phyloP scores from a whole-genome alignment of 2,329 filamentous ascomycete species.

The Colletotrichum kahawae region DNA sequence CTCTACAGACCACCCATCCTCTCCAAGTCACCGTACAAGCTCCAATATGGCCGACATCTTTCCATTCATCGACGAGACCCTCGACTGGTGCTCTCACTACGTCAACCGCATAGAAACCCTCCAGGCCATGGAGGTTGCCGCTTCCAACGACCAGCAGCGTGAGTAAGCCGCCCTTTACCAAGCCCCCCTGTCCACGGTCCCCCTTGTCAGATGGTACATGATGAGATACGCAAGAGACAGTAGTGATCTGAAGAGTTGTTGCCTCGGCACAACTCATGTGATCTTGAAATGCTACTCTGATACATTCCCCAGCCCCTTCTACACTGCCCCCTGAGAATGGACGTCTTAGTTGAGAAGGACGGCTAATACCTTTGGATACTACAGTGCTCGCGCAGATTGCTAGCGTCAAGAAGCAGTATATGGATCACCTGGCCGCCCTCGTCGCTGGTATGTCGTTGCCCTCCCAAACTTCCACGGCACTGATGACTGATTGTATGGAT shows the following conservation, averaged over 20 bases:
- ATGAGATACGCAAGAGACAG: neutral
- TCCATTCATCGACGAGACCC: neutral
- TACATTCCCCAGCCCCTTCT: neutral
- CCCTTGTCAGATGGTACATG: neutral
- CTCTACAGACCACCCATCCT: neutral
- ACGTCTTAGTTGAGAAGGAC: fast-evolving
- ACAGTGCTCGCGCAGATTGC: neutral
- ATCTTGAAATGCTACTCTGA: neutral
- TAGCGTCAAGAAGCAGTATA: neutral
- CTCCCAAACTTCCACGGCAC: too few species aligned
- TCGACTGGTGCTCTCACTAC: neutral
- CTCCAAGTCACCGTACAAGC: neutral
- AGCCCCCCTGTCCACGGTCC: too few species aligned
- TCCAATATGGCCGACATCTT: neutral
- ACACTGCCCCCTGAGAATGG: neutral
- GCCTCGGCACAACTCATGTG: fast-evolving
- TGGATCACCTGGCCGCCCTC: neutral
- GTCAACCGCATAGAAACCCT: neutral
- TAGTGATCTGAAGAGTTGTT: neutral
- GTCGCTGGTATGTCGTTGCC: neutral
- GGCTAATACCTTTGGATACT: fast-evolving
- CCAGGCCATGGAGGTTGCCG: neutral
- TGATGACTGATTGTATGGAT: neutral
- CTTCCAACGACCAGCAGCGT: neutral
- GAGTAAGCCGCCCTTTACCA: neutral